Percentiles rank a stretch among this genome's conserved stretches.
Conservation (phyloP, 2,329 filamentous ascomycete genomes). For the Aspergillus pseudoviridinutans region DNA sequence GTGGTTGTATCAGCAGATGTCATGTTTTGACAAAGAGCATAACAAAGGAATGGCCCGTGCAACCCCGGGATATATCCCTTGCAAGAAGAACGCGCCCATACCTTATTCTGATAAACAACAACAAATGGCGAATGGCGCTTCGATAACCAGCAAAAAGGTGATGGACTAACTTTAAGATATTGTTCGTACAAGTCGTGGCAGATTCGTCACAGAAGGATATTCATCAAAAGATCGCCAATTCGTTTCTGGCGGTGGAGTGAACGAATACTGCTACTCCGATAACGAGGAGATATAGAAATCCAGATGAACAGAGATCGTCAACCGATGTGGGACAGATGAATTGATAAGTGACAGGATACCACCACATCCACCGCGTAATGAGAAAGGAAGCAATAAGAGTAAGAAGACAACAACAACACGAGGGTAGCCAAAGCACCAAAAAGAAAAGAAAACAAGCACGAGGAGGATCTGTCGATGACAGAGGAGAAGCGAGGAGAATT, state of each 20-base stretch:
- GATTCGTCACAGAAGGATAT: slow-evolving; percentile 16
- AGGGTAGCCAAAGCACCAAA: slow-evolving; percentile 7
- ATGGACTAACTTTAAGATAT: slow-evolving; percentile 3
- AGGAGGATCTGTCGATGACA: background rate
- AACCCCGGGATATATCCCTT: slow-evolving; percentile 14
- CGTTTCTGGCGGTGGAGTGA: slow-evolving; percentile 10
- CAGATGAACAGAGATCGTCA: background rate
- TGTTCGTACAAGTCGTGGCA: slow-evolving; percentile 15
- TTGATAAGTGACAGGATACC: slow-evolving; percentile 13
- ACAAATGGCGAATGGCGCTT: slow-evolving; percentile 7
- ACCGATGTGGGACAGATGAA: slow-evolving; percentile 5
- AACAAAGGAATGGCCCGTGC: slow-evolving; percentile 1
- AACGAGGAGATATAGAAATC: slow-evolving; percentile 17
- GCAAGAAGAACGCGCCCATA: slow-evolving; percentile 16
- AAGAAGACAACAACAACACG: slow-evolving; percentile 1
- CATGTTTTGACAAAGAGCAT: slow-evolving; percentile 7
- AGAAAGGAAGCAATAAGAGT: background rate
- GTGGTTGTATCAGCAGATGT: slow-evolving; percentile 11
- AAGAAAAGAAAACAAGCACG: slow-evolving; percentile 1
- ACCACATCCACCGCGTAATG: background rate
- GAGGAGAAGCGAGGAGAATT: slow-evolving; percentile 6
- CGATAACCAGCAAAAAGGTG: slow-evolving; percentile 9
- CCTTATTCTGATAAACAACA: slow-evolving; percentile 19
- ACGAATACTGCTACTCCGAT: slow-evolving; percentile 13
- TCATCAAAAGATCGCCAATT: slow-evolving; percentile 12